phyloP scores from a whole-genome alignment of 2,329 filamentous ascomycete species.

The Aspergillus sp. region DNA sequence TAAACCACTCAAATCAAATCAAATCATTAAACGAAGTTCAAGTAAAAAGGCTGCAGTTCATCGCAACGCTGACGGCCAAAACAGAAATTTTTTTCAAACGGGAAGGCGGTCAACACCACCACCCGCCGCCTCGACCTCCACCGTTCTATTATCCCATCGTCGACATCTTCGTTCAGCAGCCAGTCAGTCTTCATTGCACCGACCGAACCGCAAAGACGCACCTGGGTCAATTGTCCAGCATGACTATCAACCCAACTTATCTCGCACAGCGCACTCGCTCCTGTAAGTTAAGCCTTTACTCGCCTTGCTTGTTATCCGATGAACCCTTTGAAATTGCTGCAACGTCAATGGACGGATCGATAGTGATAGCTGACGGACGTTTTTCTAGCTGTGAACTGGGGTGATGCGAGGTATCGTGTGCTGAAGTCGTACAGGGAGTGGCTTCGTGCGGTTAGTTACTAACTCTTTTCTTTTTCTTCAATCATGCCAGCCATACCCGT shows the following conservation, averaged over 20 bases:
- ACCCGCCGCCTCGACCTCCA: conserved; percentile 3
- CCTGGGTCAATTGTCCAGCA: conserved; percentile 35
- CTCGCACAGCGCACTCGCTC: conserved; percentile 73
- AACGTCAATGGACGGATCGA: conserved; percentile 20
- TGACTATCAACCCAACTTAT: conserved; percentile 89
- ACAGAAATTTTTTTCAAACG: conserved; percentile 27
- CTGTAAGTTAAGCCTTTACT: conserved; percentile 48
- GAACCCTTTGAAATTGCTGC: conserved; percentile 15
- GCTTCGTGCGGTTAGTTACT: conserved; percentile 77
- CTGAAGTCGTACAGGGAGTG: conserved; percentile 87
- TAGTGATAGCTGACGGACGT: conserved; percentile 5
- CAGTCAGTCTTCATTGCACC: no score
- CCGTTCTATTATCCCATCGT: conserved; percentile 16
- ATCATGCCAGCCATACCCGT: neutral
- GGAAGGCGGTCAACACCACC: conserved; percentile 26
- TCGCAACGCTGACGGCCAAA: conserved; percentile 7
- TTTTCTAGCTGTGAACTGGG: conserved; percentile 70
- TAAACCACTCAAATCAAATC: neutral
- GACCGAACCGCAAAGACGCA: no score
- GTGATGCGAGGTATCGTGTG: conserved; percentile 79
- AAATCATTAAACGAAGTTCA: neutral
- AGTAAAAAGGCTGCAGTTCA: neutral
- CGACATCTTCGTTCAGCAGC: neutral
- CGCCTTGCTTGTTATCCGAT: neutral
- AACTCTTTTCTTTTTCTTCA: conserved; percentile 1